These are phyloP conservation scores for Scheffersomyces quercinus DNA, from an alignment of 1,139 yeast species.

Conservation along the genomic window DNA sequence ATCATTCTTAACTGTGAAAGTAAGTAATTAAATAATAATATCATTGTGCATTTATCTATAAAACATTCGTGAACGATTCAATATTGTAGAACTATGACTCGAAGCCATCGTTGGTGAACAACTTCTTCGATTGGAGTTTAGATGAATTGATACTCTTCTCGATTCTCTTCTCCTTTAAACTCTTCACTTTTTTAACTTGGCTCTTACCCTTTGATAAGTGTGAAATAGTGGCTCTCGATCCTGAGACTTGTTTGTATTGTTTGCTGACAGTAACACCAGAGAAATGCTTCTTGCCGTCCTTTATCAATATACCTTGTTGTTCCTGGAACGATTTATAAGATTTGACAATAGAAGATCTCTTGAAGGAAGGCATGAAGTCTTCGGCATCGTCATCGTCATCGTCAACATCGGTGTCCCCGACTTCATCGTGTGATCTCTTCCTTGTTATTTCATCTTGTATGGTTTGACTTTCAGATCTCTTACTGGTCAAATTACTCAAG, in stretches of 20 bases:
- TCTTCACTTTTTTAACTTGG: constrained; percentile 19
- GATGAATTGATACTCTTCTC: constrained; percentile 26
- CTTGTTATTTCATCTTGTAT: constrained; percentile 8
- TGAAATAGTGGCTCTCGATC: constrained; percentile 61
- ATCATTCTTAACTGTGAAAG: no score
- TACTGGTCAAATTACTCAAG: constrained; percentile 32
- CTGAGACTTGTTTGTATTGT: constrained; percentile 56
- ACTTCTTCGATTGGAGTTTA: constrained; percentile 16
- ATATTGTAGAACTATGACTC: constrained; percentile 12
- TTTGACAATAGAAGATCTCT: constrained; percentile 49
- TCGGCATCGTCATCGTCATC: constrained; percentile 38
- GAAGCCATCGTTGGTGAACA: constrained; percentile 22
- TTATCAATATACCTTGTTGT: constrained; percentile 35
- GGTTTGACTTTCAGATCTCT: constrained; percentile 19
- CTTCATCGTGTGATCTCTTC: constrained; percentile 17
- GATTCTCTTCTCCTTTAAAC: constrained; percentile 30
- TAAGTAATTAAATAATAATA: no score
- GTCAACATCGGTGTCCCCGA: constrained; percentile 17
- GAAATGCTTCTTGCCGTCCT: constrained; percentile 38
- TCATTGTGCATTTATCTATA: constrained; percentile 6
- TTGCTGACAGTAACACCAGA: constrained; percentile 60
- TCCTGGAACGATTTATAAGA: constrained; percentile 46
- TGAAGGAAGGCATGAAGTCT: constrained; percentile 38
- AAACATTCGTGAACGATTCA: background rate
- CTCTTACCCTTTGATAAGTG: constrained; percentile 43